Base-by-base conservation (phyloP, 352 stramenopile species). In the Elongisporangium senticosum region DNA sequence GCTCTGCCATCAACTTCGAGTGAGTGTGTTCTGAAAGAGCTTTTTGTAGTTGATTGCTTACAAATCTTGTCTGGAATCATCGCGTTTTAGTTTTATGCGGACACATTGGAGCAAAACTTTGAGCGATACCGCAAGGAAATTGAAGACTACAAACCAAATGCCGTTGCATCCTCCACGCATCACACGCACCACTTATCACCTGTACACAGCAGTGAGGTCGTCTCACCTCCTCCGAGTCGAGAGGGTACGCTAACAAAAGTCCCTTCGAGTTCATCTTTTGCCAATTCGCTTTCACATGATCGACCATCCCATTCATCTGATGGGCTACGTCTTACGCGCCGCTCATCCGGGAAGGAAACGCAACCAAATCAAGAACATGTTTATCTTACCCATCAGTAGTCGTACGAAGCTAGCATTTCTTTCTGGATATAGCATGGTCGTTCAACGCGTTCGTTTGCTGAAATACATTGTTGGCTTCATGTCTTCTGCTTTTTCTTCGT, bases 31-130 rank as follows among this genome's bases (percentile, higher is more conserved):
- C n/a, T n/a, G n/a, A n/a, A n/a, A n/a, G n/a, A n/a, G n/a, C n/a
- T n/a, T n/a, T n/a, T n/a, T n/a, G n/a, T n/a, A n/a, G n/a, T n/a
- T n/a, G n/a, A 4, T 64, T 55, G 17, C 4, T 33, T 8, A 23
- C 6, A 22, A 26, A 28, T 21, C 19, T 52, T 50, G n/a, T 22
- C 37, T 51, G 40, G 24, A 52, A 51, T 13, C 51, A 4, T n/a
- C n/a, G 55, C 49, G 50, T 20, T 17, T 14, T 22, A 86, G 75
- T 83, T 86, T 22, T 89, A 89, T 65, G 72, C 75, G 3, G 81
- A 88, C 61, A 72, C 80, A 20, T 63, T 90, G 17, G 79, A 88
- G 54, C 73, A 71, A 21, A 90, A 90, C 65, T 84, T 86, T 54
- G 78, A 90, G 17, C 48, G 68, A 2, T 86, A 82, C 28, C 67